These are phyloP conservation scores for Rosa chinensis DNA, from an alignment of 306 rosid genomes.

Conservation along the genomic window DNA sequence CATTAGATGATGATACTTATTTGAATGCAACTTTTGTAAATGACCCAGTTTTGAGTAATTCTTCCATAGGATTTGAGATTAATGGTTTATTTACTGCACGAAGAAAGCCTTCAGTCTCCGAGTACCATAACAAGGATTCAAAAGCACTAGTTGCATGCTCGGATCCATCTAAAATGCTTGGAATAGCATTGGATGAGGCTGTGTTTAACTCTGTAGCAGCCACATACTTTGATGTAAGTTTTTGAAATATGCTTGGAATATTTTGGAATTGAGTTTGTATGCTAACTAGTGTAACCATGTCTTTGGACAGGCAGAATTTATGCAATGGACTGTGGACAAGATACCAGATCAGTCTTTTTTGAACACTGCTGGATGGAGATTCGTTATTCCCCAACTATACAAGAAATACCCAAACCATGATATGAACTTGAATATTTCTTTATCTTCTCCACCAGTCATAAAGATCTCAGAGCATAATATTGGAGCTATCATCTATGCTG, in stretches of 20 bases:
- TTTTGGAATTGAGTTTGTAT: slow-evolving; percentile 5
- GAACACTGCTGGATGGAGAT: slow-evolving; percentile 95
- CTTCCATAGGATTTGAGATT: slow-evolving; percentile 73
- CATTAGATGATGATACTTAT: slow-evolving; percentile 61
- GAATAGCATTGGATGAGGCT: slow-evolving; percentile 72
- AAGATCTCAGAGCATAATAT: slow-evolving; percentile 56
- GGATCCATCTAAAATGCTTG: slow-evolving; percentile 79
- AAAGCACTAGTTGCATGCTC: slow-evolving; percentile 47
- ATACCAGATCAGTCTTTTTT: slow-evolving; percentile 78
- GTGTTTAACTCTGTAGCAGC: slow-evolving; percentile 79
- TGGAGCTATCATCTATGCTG: slow-evolving; percentile 43
- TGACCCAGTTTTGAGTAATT: slow-evolving; percentile 55
- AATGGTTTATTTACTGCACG: slow-evolving; percentile 67
- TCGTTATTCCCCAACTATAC: slow-evolving; percentile 83
- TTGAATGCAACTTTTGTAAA: slow-evolving; percentile 70
- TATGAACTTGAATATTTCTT: slow-evolving; percentile 78
- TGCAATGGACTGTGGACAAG: slow-evolving; percentile 88
- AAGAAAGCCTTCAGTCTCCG: slow-evolving; percentile 26
- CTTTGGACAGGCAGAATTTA: slow-evolving; percentile 70
- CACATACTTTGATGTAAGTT: slow-evolving; percentile 70
- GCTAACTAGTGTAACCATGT: neutral
- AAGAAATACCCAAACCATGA: slow-evolving; percentile 81
- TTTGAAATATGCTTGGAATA: neutral
- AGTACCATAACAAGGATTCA: slow-evolving; percentile 32
- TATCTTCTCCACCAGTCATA: slow-evolving; percentile 70